phyloP scores from a whole-genome alignment of 257 asterid genomes.

The Verbena officinalis region DNA sequence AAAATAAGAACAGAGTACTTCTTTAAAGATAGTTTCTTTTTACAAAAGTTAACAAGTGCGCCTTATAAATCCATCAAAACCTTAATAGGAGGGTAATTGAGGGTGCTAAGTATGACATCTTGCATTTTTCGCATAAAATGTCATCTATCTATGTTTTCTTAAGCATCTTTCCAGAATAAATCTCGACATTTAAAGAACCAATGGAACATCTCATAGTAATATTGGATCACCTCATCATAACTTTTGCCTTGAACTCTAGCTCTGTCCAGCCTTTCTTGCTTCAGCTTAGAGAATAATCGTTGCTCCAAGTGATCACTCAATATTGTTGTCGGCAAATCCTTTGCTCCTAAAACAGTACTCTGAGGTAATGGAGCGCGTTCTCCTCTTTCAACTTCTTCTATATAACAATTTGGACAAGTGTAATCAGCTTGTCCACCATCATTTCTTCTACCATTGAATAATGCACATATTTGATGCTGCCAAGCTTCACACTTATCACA shows the following conservation, averaged over 20 bases:
- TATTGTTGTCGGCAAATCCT: constrained; percentile 88
- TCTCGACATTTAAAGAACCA: constrained; percentile 27
- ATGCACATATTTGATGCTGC: constrained; percentile 99
- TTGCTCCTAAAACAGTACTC: constrained; percentile 94
- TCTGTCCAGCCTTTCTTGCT: constrained; percentile 87
- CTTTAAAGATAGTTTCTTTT: neutral
- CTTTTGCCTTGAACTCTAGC: constrained; percentile 79
- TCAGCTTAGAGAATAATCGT: constrained; percentile 69
- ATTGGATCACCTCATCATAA: constrained; percentile 78
- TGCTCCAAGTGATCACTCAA: constrained; percentile 94
- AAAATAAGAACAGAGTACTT: neutral
- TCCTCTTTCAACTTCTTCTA: constrained; percentile 88
- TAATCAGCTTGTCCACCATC: constrained; percentile 98
- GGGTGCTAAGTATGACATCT: constrained; percentile 2
- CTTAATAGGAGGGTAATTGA: constrained; percentile 2
- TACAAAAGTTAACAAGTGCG: constrained; percentile 1
- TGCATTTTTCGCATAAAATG: constrained; percentile 16
- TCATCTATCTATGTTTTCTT: neutral
- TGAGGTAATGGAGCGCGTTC: constrained; percentile 80
- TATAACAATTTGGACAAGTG: constrained; percentile 95
- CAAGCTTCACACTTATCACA: constrained; percentile 98
- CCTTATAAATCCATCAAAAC: constrained; percentile 10
- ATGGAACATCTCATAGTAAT: constrained; percentile 27
- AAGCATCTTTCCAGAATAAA: constrained; percentile 13
- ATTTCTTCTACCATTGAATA: constrained; percentile 90